Evolutionary conservation across 495 filamentous ascomycete genomes (phyloP), one percentile per base, ranked within the genome.

Genomic region (Trichocladium uniseriatum): DNA sequence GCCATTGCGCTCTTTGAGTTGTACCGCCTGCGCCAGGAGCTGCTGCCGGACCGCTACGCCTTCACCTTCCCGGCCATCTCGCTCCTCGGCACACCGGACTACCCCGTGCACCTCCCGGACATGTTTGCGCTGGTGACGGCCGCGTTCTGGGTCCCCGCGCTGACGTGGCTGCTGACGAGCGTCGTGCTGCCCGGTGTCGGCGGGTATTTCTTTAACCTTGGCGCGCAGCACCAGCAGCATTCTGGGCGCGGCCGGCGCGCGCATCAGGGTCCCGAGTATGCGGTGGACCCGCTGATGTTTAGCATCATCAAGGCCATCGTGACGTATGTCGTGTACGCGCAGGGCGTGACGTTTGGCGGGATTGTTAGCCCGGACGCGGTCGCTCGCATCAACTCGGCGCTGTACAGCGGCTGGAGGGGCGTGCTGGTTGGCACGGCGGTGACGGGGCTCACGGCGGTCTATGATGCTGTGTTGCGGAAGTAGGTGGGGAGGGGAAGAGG

Each of bases 181-280:
- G 53, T 89, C 14, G 22, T 84, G 13, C 42, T 91, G 52, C 92
- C 92, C 4, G 56, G 81, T 45, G 46, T 83, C 21, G 74, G 79
- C 31, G 87, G 84, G 1, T 96, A 89, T 60, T 91, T 96, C 62
- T 79, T 94, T 72, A 96, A 98, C 63, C 59, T 96, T 56, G 84
- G 79, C 39, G 66, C 62, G 51, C 68, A 63, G 45, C 53, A 61
- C 54, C 36, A 55, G 58, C 56, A 56, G 58, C 38, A 57, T 53
- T n/a, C 53, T 53, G 43, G 42, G 59, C 11, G 49, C 41, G 34
- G 49, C 43, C 21, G 16, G 2, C 5, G 29, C 16, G 27, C 27
- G 5, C 5, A 10, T 29, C 5, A 48, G n/a, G n/a, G n/a, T n/a
- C n/a, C n/a, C 4, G 70, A 77, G 36, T 74, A 82, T 24, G 74